Percentiles rank a stretch among this genome's conserved stretches.
Evolutionary conservation across 352 stramenopile species (phyloP).

Genomic region (Globisporangium canariense): DNA sequence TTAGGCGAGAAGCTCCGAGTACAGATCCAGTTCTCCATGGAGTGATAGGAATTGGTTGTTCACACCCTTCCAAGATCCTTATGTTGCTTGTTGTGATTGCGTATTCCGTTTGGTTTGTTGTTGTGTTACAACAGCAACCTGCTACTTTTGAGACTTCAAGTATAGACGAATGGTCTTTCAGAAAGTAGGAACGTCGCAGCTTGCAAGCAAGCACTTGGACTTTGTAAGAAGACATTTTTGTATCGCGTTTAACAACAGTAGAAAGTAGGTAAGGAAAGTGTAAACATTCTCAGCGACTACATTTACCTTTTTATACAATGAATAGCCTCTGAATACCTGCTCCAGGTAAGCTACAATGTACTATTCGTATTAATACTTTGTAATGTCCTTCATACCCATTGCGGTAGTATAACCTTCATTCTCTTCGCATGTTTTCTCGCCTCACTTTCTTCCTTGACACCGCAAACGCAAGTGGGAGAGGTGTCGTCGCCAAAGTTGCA

Average conservation of each 20-base stretch:
- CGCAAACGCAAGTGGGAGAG: not conserved
- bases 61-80: not conserved
- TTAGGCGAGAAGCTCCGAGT: constrained; percentile 38
- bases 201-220: too few species aligned
- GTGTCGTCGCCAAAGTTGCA: not conserved
- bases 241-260: too few species aligned
- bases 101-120: not conserved
- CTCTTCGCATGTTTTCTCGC: constrained; percentile 1
- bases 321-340: too few species aligned
- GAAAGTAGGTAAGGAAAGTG: not conserved
- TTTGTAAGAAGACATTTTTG: too few species aligned
- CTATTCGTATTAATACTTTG: not conserved
- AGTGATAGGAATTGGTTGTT: not conserved
- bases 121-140: not conserved
- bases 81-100: not conserved
- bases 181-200: too few species aligned
- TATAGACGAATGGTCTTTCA: too few species aligned
- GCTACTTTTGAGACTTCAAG: too few species aligned
- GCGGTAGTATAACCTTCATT: not conserved
- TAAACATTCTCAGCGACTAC: not conserved
- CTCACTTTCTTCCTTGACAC: not conserved
- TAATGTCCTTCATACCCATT: not conserved
- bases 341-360: too few species aligned
- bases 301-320: not conserved
- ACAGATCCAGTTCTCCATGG: constrained; percentile 40